Conservation (phyloP, 495 filamentous ascomycete genomes). For the Xylaria nigripes region DNA sequence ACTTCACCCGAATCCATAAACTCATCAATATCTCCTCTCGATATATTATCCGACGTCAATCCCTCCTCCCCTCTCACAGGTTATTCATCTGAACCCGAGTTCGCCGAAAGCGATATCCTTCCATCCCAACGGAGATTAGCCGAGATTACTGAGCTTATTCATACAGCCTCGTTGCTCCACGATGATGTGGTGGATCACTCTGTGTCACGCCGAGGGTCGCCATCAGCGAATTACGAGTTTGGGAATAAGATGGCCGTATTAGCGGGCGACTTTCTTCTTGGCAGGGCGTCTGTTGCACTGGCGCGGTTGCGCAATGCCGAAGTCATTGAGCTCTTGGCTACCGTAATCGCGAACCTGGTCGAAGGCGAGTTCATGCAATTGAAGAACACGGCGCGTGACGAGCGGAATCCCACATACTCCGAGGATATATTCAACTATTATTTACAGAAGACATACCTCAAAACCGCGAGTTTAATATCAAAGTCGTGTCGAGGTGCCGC, state of each 20-base stretch:
- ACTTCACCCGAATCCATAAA: constrained; percentile 50
- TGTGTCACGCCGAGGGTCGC: constrained; percentile 66
- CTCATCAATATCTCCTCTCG: constrained; percentile 63
- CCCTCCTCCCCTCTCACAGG: constrained; percentile 50
- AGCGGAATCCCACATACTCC: constrained; percentile 69
- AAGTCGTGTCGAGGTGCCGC: constrained; percentile 91
- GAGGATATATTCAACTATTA: constrained; percentile 88
- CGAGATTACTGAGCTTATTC: constrained; percentile 94
- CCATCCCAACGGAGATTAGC: constrained; percentile 88
- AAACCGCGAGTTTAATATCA: constrained; percentile 89
- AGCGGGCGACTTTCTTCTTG: constrained; percentile 89
- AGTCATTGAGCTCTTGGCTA: constrained; percentile 88
- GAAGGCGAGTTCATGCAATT: constrained; percentile 99
- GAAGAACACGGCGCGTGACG: constrained; percentile 87
- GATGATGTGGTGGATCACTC: constrained; percentile 98
- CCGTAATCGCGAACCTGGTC: constrained; percentile 93
- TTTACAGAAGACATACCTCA: constrained; percentile 97
- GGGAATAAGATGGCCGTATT: constrained; percentile 99
- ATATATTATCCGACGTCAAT: constrained; percentile 74
- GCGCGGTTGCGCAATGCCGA: constrained; percentile 86
- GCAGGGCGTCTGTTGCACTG: constrained; percentile 85
- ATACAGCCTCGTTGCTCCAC: constrained; percentile 91
- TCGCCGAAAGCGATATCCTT: constrained; percentile 65
- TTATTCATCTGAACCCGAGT: constrained; percentile 42
- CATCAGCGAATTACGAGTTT: constrained; percentile 85